Evolutionary conservation across 1,139 yeast genomes (phyloP).

Genomic region (Petasospora rhodanensis): DNA sequence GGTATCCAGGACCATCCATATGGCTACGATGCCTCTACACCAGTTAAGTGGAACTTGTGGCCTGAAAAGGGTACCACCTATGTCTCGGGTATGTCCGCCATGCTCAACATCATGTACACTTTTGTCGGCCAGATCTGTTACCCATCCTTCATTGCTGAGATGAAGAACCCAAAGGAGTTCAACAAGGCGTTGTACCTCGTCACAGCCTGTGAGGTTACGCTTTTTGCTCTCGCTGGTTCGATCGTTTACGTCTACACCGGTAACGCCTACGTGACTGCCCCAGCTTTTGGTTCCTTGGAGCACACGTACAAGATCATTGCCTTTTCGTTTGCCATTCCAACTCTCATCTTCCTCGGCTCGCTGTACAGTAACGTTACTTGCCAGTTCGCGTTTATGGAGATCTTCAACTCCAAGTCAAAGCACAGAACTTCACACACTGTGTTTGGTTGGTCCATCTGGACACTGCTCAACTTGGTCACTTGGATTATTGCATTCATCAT

Average conservation of each 20-base stretch:
- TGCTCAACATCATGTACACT: constrained; percentile 54
- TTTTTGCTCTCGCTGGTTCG: constrained; percentile 51
- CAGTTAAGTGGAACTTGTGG: constrained; percentile 43
- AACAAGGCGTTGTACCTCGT: constrained; percentile 51
- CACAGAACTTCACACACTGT: constrained; percentile 33
- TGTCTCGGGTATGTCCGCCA: constrained; percentile 51
- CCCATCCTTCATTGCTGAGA: constrained; percentile 59
- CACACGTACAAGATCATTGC: constrained; percentile 48
- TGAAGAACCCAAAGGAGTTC: constrained; percentile 54
- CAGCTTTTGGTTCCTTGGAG: constrained; percentile 52
- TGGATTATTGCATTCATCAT: constrained; percentile 54
- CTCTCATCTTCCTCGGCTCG: constrained; percentile 52
- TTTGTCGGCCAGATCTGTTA: constrained; percentile 61
- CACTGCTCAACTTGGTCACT: constrained; percentile 35
- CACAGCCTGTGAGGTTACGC: constrained; percentile 43
- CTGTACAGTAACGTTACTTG: constrained; percentile 52
- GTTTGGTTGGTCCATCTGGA: constrained; percentile 53
- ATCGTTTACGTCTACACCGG: constrained; percentile 56
- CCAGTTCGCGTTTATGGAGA: constrained; percentile 42
- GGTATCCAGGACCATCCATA: constrained; percentile 50
- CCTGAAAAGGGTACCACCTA: constrained; percentile 47
- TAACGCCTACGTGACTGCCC: constrained; percentile 48
- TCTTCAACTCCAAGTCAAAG: constrained; percentile 38
- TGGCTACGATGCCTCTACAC: constrained; percentile 33
- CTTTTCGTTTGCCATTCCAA: constrained; percentile 58